Conservation (phyloP, 306 rosid genomes). For the Prunus kanzakura region DNA sequence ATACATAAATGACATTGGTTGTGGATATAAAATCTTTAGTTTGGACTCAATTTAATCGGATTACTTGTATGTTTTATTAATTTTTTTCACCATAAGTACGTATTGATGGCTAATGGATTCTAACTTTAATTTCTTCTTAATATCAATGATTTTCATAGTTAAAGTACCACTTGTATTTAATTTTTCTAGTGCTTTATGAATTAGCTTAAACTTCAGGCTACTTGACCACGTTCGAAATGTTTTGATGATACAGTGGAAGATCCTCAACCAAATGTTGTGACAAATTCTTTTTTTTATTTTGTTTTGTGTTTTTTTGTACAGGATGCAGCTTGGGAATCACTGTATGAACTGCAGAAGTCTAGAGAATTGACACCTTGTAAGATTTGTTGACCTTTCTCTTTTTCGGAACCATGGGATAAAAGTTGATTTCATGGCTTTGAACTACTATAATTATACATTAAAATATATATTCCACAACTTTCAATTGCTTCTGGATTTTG, state of each 20-base stretch:
- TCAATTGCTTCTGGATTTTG: background rate
- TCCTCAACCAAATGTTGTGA: background rate
- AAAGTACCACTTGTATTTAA: background rate
- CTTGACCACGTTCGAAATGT: background rate
- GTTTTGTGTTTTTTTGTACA: slow-evolving; percentile 15
- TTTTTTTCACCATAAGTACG: background rate
- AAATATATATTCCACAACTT: background rate
- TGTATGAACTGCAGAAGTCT: slow-evolving; percentile 29
- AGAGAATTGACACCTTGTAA: slow-evolving; percentile 33
- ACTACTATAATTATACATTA: background rate
- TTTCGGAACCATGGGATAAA: background rate
- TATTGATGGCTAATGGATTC: background rate
- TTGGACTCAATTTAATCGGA: background rate
- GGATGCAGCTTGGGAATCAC: slow-evolving; percentile 44
- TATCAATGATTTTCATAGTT: background rate
- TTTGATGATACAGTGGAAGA: background rate
- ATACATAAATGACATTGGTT: background rate
- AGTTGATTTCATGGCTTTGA: background rate
- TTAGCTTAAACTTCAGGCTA: background rate
- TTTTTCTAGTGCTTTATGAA: background rate
- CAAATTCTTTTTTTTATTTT: background rate
- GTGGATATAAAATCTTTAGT: background rate
- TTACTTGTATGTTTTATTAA: background rate
- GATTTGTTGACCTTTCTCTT: slow-evolving; percentile 21
- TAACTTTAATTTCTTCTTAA: background rate